These are phyloP conservation scores for Buddleja alternifolia DNA, from an alignment of 257 asterid species.

Conservation along the genomic window DNA sequence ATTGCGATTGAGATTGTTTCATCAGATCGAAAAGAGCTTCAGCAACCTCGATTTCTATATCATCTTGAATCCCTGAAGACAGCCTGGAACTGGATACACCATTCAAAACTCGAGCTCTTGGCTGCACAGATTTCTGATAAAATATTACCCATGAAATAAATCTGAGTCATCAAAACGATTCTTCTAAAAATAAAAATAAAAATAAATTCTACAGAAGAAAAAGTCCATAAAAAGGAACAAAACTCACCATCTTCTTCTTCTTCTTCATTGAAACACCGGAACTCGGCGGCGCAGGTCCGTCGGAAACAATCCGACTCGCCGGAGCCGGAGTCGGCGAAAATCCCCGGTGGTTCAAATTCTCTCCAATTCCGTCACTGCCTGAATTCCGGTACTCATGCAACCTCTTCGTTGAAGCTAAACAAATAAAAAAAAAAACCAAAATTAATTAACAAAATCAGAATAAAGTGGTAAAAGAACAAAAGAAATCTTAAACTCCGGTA, in stretches of 20 bases:
- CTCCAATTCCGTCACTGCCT: slow-evolving; percentile 37
- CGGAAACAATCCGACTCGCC: slow-evolving; percentile 32
- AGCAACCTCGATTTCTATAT: slow-evolving; percentile 72
- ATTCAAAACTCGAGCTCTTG: slow-evolving; percentile 32
- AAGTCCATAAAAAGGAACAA: slow-evolving; percentile 30
- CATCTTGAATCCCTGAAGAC: slow-evolving; percentile 45
- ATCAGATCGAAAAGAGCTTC: slow-evolving; percentile 77
- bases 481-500: not conserved
- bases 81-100: slow-evolving; percentile 31
- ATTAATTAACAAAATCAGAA: slow-evolving; percentile 3
- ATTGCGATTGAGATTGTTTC: slow-evolving; percentile 54
- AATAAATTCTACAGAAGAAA: not conserved
- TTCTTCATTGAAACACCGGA: slow-evolving; percentile 48
- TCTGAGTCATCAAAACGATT: slow-evolving; percentile 18
- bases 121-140: slow-evolving; percentile 46
- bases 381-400: slow-evolving; percentile 43
- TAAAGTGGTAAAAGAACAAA: slow-evolving; percentile 1
- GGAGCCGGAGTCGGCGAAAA: slow-evolving; percentile 32
- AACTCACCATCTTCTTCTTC: slow-evolving; percentile 25
- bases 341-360: slow-evolving; percentile 41
- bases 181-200: not conserved
- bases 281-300: slow-evolving; percentile 31
- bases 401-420: slow-evolving; percentile 48
- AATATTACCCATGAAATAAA: slow-evolving; percentile 3
- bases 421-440: slow-evolving; percentile 4